These are phyloP conservation scores for Tuber umbilicatum DNA, from an alignment of 495 filamentous ascomycete species.

Conservation along the genomic window DNA sequence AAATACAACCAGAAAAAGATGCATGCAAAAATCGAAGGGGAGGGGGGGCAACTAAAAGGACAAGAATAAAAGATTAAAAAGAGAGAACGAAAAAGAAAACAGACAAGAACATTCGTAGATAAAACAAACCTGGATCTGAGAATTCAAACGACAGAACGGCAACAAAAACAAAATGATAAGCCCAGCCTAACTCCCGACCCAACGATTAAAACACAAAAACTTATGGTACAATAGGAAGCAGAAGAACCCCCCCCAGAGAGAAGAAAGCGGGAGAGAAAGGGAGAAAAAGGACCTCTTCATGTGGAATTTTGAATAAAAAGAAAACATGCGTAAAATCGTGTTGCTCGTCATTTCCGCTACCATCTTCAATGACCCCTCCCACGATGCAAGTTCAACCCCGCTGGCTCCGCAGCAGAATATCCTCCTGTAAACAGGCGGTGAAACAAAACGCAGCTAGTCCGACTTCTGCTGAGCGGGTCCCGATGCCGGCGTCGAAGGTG, in stretches of 20 bases:
- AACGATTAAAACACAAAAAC: conserved; percentile 32
- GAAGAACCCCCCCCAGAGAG: conserved; percentile 8
- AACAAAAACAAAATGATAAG: conserved; percentile 21
- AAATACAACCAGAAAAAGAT: conserved; percentile 14
- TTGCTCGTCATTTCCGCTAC: conserved; percentile 49
- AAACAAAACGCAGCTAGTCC: conserved; percentile 42
- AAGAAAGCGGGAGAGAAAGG: not conserved
- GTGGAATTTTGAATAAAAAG: conserved; percentile 18
- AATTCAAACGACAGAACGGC: conserved; percentile 18
- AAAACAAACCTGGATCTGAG: conserved; percentile 24
- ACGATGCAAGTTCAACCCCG: conserved; percentile 43
- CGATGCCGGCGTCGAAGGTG: conserved; percentile 42
- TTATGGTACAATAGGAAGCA: conserved; percentile 29
- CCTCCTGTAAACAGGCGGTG: conserved; percentile 11
- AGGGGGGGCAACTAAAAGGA: conserved; percentile 12
- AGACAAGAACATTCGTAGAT: not conserved
- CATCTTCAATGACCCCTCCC: conserved; percentile 46
- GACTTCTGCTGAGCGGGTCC: conserved; percentile 44
- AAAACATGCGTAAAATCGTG: conserved; percentile 38
- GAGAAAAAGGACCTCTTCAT: conserved; percentile 21
- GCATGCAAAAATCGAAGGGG: conserved; percentile 23
- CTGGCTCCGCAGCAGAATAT: conserved; percentile 14
- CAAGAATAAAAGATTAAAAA: conserved; percentile 25
- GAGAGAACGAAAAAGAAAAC: not conserved
- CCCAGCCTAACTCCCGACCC: conserved; percentile 35